Evolutionary conservation across 768 basidiomycete genomes (phyloP).

Genomic region (Glaciozyma martinii): DNA sequence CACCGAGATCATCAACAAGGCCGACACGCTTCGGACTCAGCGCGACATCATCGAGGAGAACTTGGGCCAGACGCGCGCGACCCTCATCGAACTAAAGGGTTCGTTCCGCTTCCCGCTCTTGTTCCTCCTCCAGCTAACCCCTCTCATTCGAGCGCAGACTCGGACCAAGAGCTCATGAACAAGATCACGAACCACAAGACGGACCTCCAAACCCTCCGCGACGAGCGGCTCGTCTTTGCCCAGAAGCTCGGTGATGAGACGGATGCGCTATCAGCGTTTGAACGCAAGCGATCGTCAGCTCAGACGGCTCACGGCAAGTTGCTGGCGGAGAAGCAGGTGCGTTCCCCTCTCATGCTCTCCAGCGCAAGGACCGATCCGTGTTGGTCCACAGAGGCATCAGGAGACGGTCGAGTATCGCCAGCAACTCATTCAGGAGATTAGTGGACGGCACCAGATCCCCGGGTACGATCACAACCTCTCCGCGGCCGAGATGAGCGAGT

Average conservation of each 20-base stretch:
- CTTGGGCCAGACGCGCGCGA: constrained; percentile 37
- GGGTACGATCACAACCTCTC: constrained; percentile 65
- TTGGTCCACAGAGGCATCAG: constrained; percentile 58
- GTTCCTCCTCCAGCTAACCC: neutral
- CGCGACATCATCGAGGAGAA: constrained; percentile 57
- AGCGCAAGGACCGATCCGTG: neutral
- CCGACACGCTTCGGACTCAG: constrained; percentile 55
- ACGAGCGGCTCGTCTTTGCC: constrained; percentile 85
- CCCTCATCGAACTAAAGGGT: constrained; percentile 56
- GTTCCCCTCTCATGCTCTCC: neutral
- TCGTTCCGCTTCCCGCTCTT: constrained; percentile 26
- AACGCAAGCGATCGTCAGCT: constrained; percentile 25
- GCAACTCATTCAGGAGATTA: constrained; percentile 59
- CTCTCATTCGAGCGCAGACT: neutral
- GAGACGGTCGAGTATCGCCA: constrained; percentile 63
- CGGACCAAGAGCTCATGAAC: constrained; percentile 72
- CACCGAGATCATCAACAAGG: constrained; percentile 67
- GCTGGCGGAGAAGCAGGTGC: constrained; percentile 57
- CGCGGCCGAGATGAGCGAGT: constrained; percentile 53
- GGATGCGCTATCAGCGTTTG: constrained; percentile 21
- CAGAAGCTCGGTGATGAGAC: constrained; percentile 74
- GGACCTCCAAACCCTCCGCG: constrained; percentile 69
- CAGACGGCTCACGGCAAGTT: constrained; percentile 50
- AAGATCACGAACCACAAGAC: constrained; percentile 97
- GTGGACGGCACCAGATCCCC: constrained; percentile 58